Conservation (phyloP, 2,329 filamentous ascomycete genomes). For the Trematosphaeria pertusa region DNA sequence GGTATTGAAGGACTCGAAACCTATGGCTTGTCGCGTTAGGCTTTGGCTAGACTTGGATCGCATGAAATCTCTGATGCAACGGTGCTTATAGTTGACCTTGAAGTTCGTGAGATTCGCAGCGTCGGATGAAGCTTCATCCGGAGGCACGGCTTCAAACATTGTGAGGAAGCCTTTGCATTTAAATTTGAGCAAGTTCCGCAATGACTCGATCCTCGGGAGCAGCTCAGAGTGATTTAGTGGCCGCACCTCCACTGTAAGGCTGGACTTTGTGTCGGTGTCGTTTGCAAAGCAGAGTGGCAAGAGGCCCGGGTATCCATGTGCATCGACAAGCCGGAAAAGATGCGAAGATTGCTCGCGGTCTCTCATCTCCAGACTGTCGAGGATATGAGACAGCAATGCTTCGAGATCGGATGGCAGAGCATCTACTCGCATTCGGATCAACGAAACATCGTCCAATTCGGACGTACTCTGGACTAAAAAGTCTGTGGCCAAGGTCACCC, state of each 20-base stretch:
- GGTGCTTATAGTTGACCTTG: constrained; percentile 36
- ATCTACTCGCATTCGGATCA: constrained; percentile 29
- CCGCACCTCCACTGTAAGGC: constrained; percentile 25
- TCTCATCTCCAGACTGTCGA: constrained; percentile 25
- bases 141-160: constrained; percentile 27
- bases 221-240: constrained; percentile 27
- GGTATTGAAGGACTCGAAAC: constrained; percentile 19
- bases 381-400: constrained; percentile 31
- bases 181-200: constrained; percentile 24
- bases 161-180: constrained; percentile 29
- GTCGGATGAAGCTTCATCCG: constrained; percentile 10
- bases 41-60: constrained; percentile 17
- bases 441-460: constrained; percentile 29
- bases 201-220: constrained; percentile 22
- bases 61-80: constrained; percentile 31
- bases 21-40: constrained; percentile 9
- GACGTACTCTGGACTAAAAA: constrained; percentile 29
- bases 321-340: constrained; percentile 31
- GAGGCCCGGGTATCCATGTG: constrained; percentile 28
- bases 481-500: constrained; percentile 31
- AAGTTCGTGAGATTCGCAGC: constrained; percentile 16
- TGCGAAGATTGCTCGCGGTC: constrained; percentile 28
- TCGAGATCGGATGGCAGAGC: constrained; percentile 33
- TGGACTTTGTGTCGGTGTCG: constrained; percentile 24
- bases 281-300: constrained; percentile 33